Evolutionary conservation across 2,329 filamentous ascomycete species (phyloP).

Genomic region (Zymoseptoria passerinii): DNA sequence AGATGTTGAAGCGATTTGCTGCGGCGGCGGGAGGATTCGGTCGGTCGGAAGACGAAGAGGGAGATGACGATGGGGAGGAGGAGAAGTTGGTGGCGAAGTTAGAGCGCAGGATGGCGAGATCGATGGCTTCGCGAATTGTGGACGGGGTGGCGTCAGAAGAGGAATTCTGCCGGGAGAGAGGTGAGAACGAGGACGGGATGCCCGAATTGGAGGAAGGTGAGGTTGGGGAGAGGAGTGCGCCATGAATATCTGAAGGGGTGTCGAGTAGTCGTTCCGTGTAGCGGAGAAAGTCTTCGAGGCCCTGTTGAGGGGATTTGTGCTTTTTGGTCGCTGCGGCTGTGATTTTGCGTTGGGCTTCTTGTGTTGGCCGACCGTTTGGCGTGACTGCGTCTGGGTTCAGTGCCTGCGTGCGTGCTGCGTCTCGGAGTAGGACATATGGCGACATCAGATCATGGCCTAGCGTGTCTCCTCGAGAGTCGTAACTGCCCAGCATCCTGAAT

Average conservation of each 20-base stretch:
- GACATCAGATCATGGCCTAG: slow-evolving; percentile 90
- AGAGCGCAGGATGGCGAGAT: slow-evolving; percentile 72
- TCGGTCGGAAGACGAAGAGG: not conserved
- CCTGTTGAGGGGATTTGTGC: slow-evolving; percentile 18
- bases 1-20: slow-evolving; percentile 91
- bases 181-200: slow-evolving; percentile 39
- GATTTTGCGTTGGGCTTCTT: slow-evolving; percentile 5
- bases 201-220: slow-evolving; percentile 40
- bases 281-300: slow-evolving; percentile 58
- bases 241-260: slow-evolving; percentile 46
- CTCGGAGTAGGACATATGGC: slow-evolving; percentile 80
- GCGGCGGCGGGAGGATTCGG: slow-evolving; percentile 44
- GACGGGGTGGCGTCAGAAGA: slow-evolving; percentile 38
- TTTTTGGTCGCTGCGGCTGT: slow-evolving; percentile 30
- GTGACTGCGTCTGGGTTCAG: slow-evolving; percentile 25
- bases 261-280: slow-evolving; percentile 71
- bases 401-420: slow-evolving; percentile 56
- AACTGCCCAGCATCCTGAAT: slow-evolving; percentile 85
- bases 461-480: slow-evolving; percentile 80
- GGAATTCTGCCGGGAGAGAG: slow-evolving; percentile 40
- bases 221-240: slow-evolving; percentile 64
- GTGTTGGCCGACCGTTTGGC: slow-evolving; percentile 8
- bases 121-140: slow-evolving; percentile 75
- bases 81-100: slow-evolving; percentile 53
- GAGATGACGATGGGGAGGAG: not conserved